These are phyloP conservation scores for Leishmania tarentolae DNA, from an alignment of 208 protist genomes.

Conservation along the genomic window DNA sequence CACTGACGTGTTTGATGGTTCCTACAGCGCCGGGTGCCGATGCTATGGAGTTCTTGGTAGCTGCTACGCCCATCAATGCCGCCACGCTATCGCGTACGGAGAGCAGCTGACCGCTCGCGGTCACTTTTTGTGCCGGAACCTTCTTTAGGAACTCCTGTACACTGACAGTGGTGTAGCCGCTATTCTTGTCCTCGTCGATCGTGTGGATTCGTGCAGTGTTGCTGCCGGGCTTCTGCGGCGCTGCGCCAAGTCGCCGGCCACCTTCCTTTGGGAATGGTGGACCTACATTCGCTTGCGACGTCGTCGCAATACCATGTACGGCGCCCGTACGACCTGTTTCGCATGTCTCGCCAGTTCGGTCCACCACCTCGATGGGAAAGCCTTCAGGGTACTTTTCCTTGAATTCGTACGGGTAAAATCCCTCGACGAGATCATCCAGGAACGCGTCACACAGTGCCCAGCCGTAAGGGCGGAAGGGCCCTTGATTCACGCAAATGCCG, in stretches of 20 bases:
- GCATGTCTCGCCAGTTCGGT: slow-evolving; percentile 50
- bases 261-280: slow-evolving; percentile 8
- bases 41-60: background rate
- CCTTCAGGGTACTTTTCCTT: slow-evolving; percentile 93
- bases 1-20: slow-evolving; percentile 53
- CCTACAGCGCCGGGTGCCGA: background rate
- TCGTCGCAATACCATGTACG: background rate
- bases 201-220: slow-evolving; percentile 27
- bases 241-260: slow-evolving; percentile 36
- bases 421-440: slow-evolving; percentile 89
- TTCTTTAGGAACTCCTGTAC: slow-evolving; percentile 69
- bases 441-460: slow-evolving; percentile 90
- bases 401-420: slow-evolving; percentile 94
- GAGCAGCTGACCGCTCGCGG: slow-evolving; percentile 69
- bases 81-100: slow-evolving; percentile 62
- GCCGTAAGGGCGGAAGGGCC: slow-evolving; percentile 86
- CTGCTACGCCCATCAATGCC: slow-evolving; percentile 41
- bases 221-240: background rate
- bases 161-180: slow-evolving; percentile 18
- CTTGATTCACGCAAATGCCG: slow-evolving; percentile 90
- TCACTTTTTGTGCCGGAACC: slow-evolving; percentile 69
- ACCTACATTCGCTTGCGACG: background rate
- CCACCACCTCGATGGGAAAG: slow-evolving; percentile 86
- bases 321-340: slow-evolving; percentile 9
- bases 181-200: slow-evolving; percentile 22